Base-by-base conservation (phyloP, 2,329 filamentous ascomycete genomes). In the Fusarium nisikadoi region DNA sequence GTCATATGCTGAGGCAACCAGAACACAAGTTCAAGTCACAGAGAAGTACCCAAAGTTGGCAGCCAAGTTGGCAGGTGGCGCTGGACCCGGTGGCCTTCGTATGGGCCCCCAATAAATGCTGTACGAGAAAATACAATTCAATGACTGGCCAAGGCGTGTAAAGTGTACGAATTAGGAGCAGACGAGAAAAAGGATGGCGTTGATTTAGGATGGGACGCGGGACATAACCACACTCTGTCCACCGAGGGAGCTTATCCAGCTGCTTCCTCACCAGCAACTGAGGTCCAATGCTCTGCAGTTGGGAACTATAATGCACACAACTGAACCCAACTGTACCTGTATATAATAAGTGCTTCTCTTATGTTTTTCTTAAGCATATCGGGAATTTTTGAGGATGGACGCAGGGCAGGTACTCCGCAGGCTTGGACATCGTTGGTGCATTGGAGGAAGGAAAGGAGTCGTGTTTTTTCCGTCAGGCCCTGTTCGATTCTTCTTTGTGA, bases 1-100 rank as follows among this genome's bases (percentile, higher is more conserved):
- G 23, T 97, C 94, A 25, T 99, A 99, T 80, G 96, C 96, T 35
- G 96, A 99, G 84, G 96, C 96, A 25, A 98, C 96, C 42, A 89
- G 96, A 79, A 98, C 96, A 71, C 96, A 99, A 83, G 90, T 99
- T 70, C 93, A 97, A 84, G 93, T 96, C 20, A 93, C 94, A 80
- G 92, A 95, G 83, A 94, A 94, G 83, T 95, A 95, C 80, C 93
- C 93, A 43, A 90, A 94, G 81, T 87, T 96, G 57, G 92, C 92
- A 19, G 90, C 88, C 66, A 92, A 92, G 80, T 86, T 95, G 73
- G 81, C 81, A 7, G 81, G 80, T 35, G 80, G 80, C 45, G 75
- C 77, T 19, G 81, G 79, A 29, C 79, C 81, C 17, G 77, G 78
- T 29, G 80, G 81, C 23, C 75, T 83, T 35, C 80, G 81, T 61